Conservation (phyloP, 495 filamentous ascomycete genomes). For the Niebla homalea region DNA sequence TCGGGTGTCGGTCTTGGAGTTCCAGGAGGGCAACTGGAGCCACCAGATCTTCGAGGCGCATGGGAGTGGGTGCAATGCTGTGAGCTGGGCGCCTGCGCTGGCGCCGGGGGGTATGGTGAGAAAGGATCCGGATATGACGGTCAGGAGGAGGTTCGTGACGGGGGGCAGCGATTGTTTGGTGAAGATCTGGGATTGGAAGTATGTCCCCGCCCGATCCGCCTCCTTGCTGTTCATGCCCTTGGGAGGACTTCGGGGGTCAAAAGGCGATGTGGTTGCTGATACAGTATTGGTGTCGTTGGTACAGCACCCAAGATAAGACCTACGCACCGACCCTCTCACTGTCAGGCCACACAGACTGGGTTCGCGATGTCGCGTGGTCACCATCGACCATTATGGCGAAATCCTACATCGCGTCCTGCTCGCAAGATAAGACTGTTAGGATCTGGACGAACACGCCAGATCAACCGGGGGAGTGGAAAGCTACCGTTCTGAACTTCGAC, state of each 20-base stretch:
- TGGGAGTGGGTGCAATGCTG: constrained; percentile 82
- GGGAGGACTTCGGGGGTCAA: neutral
- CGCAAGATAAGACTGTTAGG: constrained; percentile 91
- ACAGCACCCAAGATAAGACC: constrained; percentile 36
- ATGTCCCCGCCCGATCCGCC: constrained; percentile 7
- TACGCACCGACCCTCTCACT: constrained; percentile 44
- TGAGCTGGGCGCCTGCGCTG: constrained; percentile 83
- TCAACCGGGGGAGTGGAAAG: constrained; percentile 55
- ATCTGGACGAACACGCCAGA: constrained; percentile 80
- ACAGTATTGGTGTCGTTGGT: neutral
- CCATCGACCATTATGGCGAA: constrained; percentile 77
- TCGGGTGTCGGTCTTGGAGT: constrained; percentile 83
- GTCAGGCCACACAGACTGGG: constrained; percentile 87
- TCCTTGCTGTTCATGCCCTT: neutral
- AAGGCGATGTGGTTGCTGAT: too few species aligned
- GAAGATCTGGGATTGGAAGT: constrained; percentile 73
- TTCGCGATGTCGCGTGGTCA: constrained; percentile 93
- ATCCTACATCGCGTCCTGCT: constrained; percentile 85
- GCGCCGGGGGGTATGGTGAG: constrained; percentile 68
- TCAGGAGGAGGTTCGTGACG: constrained; percentile 69
- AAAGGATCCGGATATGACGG: constrained; percentile 45
- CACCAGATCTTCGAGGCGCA: constrained; percentile 85
- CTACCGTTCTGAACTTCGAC: constrained; percentile 74
- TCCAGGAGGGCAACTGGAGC: constrained; percentile 80
- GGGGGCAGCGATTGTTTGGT: constrained; percentile 86